phyloP scores from a whole-genome alignment of 495 filamentous ascomycete species.

The Daldinia vernicosa region DNA sequence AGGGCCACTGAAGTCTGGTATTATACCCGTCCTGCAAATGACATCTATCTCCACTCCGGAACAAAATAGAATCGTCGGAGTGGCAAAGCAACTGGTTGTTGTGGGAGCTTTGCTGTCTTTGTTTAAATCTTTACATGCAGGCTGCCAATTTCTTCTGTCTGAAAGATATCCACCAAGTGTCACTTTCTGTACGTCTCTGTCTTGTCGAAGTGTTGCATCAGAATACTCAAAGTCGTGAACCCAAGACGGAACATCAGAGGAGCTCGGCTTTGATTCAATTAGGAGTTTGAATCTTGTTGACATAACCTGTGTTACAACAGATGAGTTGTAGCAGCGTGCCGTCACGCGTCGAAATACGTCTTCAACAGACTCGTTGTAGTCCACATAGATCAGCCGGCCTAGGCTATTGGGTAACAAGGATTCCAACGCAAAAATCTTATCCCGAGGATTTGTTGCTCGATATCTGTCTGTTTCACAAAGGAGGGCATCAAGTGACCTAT shows the following conservation, averaged over 20 bases:
- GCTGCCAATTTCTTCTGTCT: too few relatives aligned
- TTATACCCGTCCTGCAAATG: background rate
- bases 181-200: background rate
- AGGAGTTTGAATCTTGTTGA: background rate
- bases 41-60: background rate
- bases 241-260: background rate
- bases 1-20: too few relatives aligned
- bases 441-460: background rate
- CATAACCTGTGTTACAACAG: background rate
- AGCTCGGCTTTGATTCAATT: background rate
- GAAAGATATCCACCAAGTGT: background rate
- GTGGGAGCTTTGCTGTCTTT: background rate
- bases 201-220: background rate
- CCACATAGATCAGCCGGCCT: background rate
- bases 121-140: background rate
- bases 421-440: conserved; percentile 11
- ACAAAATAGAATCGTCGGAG: conserved; percentile 8
- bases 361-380: background rate
- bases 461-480: background rate
- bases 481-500: background rate
- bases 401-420: background rate
- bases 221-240: conserved; percentile 4
- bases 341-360: conserved; percentile 5
- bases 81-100: conserved; percentile 3
- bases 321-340: background rate